Evolutionary conservation across 2,329 filamentous ascomycete species (phyloP), one percentile per base, ranked within the genome.

Genomic region (Plenodomus biglobosus): DNA sequence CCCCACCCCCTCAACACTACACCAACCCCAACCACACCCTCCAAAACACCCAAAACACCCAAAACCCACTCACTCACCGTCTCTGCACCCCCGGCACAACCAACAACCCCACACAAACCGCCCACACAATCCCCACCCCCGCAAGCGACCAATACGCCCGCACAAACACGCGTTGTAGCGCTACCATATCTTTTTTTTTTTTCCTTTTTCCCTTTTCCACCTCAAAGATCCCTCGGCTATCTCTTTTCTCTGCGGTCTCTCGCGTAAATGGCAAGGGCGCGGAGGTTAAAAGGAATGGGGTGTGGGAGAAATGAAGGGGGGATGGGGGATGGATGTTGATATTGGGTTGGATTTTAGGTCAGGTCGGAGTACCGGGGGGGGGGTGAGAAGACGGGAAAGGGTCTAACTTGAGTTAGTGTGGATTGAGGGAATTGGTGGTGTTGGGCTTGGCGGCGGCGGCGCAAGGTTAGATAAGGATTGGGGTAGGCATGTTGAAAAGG

Each of bases 21-120:
- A n/a, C n/a, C n/a, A n/a, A n/a, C n/a, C n/a, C n/a, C n/a, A n/a
- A n/a, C n/a, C n/a, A n/a, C n/a, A n/a, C n/a, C n/a, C n/a, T n/a
- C n/a, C n/a, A n/a, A n/a, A n/a, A n/a, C n/a, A n/a, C n/a, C n/a
- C n/a, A n/a, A n/a, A n/a, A n/a, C n/a, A n/a, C n/a, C n/a, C n/a
- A n/a, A n/a, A n/a, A n/a, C n/a, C n/a, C n/a, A n/a, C n/a, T n/a
- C n/a, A 72, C 85, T 74, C 78, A 95, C 91, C 92, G 85, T 75
- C 88, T 80, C 69, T 97, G 92, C 43, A 95, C 76, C 59, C 79
- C 82, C 2, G 89, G 85, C 61, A 82, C 84, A 13, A 86, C 81
- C 49, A 88, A 74, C 8, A 87, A 73, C 2, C 79, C 73, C n/a
- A 95, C 72, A 53, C 87, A 85, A 21, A 81, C 65, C 16, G 83